Percentiles rank a stretch among this genome's conserved stretches.
phyloP scores from a whole-genome alignment of 176 grass and related monocot species.

The Aegilops longissima region DNA sequence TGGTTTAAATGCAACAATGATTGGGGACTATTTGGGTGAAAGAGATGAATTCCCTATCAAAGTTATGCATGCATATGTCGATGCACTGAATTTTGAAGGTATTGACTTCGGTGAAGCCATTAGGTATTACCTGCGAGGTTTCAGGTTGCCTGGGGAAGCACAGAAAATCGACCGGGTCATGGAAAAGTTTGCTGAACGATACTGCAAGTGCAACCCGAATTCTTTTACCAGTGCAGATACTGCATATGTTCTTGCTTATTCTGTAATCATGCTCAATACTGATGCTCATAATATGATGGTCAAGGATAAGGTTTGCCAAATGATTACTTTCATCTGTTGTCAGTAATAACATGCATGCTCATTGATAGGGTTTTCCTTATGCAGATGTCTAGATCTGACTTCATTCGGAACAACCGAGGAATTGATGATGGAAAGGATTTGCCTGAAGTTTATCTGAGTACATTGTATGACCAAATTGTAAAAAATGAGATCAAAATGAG shows the following conservation, averaged over 20 bases:
- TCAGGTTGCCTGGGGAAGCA: conserved; percentile 94
- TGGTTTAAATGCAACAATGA: conserved; percentile 90
- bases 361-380: conserved; percentile 27
- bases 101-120: conserved; percentile 97
- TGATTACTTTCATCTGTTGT: conserved; percentile 2
- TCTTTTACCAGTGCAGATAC: conserved; percentile 99
- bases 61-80: conserved; percentile 99
- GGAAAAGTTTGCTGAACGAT: conserved; percentile 99
- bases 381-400: conserved; percentile 94
- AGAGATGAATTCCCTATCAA: conserved; percentile 95
- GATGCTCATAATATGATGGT: conserved; percentile 99
- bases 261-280: conserved; percentile 98
- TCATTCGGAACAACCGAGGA: conserved; percentile 92
- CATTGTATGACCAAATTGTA: conserved; percentile 92
- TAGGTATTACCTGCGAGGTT: conserved; percentile 86
- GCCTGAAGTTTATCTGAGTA: conserved; percentile 82
- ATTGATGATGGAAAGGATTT: conserved; percentile 99
- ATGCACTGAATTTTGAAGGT: conserved; percentile 89
- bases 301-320: conserved; percentile 82
- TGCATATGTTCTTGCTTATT: conserved; percentile 99
- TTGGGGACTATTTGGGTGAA: conserved; percentile 96
- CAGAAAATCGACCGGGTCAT: conserved; percentile 99
- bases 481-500: conserved; percentile 99
- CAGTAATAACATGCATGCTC: conserved; percentile 1
- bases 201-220: conserved; percentile 92